phyloP scores from a whole-genome alignment of 2,329 filamentous ascomycete species.

The Botryosphaeria dothidea region DNA sequence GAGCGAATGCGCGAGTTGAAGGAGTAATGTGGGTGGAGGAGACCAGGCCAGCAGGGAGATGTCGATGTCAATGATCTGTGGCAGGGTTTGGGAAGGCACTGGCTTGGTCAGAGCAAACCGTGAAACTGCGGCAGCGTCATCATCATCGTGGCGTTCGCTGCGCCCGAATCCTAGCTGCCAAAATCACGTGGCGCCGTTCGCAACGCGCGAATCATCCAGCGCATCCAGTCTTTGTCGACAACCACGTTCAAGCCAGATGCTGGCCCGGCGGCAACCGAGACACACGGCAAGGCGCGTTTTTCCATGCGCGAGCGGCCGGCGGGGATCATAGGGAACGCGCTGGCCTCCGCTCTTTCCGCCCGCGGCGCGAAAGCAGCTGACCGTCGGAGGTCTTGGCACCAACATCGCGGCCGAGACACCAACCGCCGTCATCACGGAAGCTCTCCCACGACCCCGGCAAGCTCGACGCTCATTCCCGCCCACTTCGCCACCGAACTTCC shows the following conservation, averaged over 20 bases:
- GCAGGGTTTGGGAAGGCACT: constrained; percentile 12
- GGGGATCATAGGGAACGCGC: not conserved
- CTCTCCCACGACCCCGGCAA: not conserved
- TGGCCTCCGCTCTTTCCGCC: not conserved
- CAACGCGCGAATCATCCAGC: not conserved
- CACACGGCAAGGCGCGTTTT: not conserved
- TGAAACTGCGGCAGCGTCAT: constrained; percentile 13
- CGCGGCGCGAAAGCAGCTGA: constrained; percentile 15
- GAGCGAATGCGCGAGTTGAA: not conserved
- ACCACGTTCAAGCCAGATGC: not conserved
- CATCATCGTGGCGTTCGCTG: constrained; percentile 12
- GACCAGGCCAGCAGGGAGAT: constrained; percentile 6
- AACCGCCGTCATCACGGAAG: constrained; percentile 7
- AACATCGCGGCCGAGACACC: constrained; percentile 2
- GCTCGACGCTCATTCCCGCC: constrained; percentile 1
- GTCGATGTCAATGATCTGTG: constrained; percentile 16
- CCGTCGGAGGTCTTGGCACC: constrained; percentile 6
- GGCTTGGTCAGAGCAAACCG: not conserved
- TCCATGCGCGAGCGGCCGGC: not conserved
- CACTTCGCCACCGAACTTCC: not conserved
- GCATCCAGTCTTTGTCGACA: not conserved
- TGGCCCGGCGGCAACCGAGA: not conserved
- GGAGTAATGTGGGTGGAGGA: not conserved
- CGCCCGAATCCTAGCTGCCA: not conserved
- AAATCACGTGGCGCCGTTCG: constrained; percentile 2